Base-by-base conservation (phyloP, 129 eudicot genomes). In the Flaveria linearis region DNA sequence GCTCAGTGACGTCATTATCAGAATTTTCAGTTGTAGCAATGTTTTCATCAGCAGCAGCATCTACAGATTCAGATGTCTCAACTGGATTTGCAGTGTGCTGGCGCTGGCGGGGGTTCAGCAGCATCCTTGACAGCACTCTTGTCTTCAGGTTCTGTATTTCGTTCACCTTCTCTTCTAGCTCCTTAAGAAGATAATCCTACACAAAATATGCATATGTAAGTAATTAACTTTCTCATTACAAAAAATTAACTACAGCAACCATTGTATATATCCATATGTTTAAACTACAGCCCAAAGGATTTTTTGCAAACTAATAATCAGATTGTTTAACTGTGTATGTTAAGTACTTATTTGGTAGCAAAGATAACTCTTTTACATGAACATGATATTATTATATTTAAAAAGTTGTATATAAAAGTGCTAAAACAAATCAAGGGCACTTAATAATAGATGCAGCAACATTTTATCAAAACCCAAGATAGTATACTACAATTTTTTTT, bases 141-240 rank as follows among this genome's bases (percentile, higher is more conserved):
- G 28, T 80, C 86, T 42, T 43, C 88, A n/a, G 91, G 77, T 81
- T 89, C 84, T 22, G 84, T 61, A 43, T 15, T 81, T 30, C 81
- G 20, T 30, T 78, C 67, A 77, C 62, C 76, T 86, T 86, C 50
- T 51, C 86, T 81, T 84, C 88, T 73, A 42, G 69, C 52, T 82
- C 86, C 78, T 82, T 83, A 62, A 93, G 84, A 13, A 85, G 87
- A 80, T 93, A 93, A 63, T 93, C 83, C 98, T 93, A 66, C 64
- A 72, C 11, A 15, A 56, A 41, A 64, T 2, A 9, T 25, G 4
- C 65, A 58, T 22, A 58, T 33, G 17, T 2, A 58, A 58, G 68
- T 61, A 9, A 25, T 42, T 5, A 26, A 14, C 41, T 61, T 61
- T 61, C 2, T 61, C 17, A 26, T 60, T 60, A 22, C 14, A 60